Evolutionary conservation across 2,329 filamentous ascomycete genomes (phyloP).

Genomic region (Conoideocrella luteorostrata): DNA sequence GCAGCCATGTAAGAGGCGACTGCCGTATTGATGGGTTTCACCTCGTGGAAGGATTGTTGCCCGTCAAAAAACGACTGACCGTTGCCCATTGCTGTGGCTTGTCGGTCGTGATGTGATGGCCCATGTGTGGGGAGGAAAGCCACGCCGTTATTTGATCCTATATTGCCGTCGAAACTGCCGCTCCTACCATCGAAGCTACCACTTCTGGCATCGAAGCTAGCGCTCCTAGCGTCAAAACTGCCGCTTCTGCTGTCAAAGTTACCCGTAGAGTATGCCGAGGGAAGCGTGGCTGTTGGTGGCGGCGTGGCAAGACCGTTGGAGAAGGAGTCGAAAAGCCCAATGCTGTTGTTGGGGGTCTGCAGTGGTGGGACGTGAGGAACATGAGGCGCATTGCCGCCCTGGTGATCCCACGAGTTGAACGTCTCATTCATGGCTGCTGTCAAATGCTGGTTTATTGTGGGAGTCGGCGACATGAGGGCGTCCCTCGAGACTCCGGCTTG

Average conservation of each 20-base stretch:
- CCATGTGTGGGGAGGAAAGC: slow-evolving; percentile 25
- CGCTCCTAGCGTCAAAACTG: slow-evolving; percentile 31
- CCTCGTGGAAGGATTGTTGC: slow-evolving; percentile 24
- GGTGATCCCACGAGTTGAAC: slow-evolving; percentile 45
- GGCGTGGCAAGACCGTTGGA: slow-evolving; percentile 49
- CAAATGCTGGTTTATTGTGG: slow-evolving; percentile 43
- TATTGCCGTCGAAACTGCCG: slow-evolving; percentile 37
- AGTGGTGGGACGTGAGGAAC: slow-evolving; percentile 27
- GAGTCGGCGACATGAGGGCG: slow-evolving; percentile 48
- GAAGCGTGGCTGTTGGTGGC: slow-evolving; percentile 46
- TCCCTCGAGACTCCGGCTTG: slow-evolving; percentile 29
- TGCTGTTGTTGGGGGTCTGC: slow-evolving; percentile 25
- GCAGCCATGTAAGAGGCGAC: slow-evolving; percentile 24
- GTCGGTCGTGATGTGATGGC: slow-evolving; percentile 17
- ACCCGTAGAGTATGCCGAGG: slow-evolving; percentile 35
- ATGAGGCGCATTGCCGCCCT: slow-evolving; percentile 17
- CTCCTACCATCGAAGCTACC: slow-evolving; percentile 8
- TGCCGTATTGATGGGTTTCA: slow-evolving; percentile 27
- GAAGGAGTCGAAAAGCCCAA: slow-evolving; percentile 44
- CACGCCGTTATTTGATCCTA: slow-evolving; percentile 23
- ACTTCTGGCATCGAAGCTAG: slow-evolving; percentile 7
- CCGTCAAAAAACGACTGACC: slow-evolving; percentile 26
- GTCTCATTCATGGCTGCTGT: slow-evolving; percentile 52
- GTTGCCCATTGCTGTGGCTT: slow-evolving; percentile 18
- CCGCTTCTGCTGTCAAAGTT: slow-evolving; percentile 16